Conservation (phyloP, 306 rosid species). For the Senna siamea region DNA sequence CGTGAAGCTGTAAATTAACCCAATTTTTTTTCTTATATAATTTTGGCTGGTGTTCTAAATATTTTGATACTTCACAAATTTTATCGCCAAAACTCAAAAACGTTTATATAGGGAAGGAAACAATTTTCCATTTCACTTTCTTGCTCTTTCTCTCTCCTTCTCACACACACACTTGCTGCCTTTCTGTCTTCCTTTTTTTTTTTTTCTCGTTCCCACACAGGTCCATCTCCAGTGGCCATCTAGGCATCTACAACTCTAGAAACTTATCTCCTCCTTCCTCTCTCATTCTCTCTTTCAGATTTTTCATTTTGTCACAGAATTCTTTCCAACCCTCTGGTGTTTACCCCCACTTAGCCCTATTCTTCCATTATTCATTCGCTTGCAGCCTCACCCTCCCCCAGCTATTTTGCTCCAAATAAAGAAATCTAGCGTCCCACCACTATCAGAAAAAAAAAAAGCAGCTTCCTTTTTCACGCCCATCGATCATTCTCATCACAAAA, state of each 20-base stretch:
- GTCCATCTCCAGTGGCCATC: conserved; percentile 42
- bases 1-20: too few relatives aligned
- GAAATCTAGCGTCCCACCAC: conserved; percentile 6
- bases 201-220: conserved; percentile 44
- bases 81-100: conserved; percentile 9
- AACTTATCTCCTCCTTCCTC: conserved; percentile 38
- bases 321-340: background rate
- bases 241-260: conserved; percentile 36
- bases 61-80: too few relatives aligned
- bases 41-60: too few relatives aligned
- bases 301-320: conserved; percentile 31
- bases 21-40: too few relatives aligned
- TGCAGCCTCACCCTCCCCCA: conserved; percentile 9
- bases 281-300: conserved; percentile 6
- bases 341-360: conserved; percentile 20
- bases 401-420: background rate
- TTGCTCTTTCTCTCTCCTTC: conserved; percentile 16
- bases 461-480: background rate
- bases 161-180: conserved; percentile 22
- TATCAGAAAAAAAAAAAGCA: background rate
- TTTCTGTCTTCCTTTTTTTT: conserved; percentile 51
- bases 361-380: conserved; percentile 26
- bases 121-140: conserved; percentile 31
- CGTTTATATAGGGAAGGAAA: background rate
- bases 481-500: conserved; percentile 31